A percentile compares a stretch with the other conserved stretches of the same genome.
phyloP scores from a whole-genome alignment of 306 rosid genomes.

The Prunus kanzakura region DNA sequence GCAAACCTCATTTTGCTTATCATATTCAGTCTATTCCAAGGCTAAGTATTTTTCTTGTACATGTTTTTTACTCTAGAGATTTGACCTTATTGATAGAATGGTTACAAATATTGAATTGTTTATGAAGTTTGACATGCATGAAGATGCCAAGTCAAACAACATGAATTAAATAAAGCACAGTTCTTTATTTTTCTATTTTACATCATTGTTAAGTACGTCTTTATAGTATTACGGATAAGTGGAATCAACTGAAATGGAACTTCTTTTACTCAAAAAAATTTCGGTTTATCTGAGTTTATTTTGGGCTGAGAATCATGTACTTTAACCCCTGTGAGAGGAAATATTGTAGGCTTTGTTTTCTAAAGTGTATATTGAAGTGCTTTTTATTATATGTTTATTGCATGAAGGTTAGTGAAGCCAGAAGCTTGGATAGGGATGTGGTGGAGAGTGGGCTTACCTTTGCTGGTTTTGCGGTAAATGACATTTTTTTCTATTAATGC shows the following conservation, averaged over 20 bases:
- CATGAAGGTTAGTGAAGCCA: constrained; percentile 97
- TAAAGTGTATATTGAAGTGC: constrained; percentile 1
- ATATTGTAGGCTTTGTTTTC: neutral
- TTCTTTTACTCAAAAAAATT: neutral
- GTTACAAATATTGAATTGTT: neutral
- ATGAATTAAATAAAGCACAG: neutral
- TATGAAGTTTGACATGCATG: neutral
- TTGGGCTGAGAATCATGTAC: neutral
- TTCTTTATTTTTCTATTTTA: neutral
- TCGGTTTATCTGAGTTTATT: neutral
- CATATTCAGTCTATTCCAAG: neutral
- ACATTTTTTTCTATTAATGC: neutral
- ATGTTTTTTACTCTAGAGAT: neutral
- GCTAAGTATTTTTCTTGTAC: neutral
- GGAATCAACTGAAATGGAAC: neutral
- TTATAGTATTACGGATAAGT: neutral
- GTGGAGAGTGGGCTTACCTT: constrained; percentile 87
- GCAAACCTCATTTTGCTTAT: neutral
- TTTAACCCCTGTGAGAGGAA: neutral
- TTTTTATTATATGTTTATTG: constrained; percentile 29
- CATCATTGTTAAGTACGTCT: neutral
- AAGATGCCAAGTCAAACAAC: neutral
- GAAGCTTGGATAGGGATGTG: constrained; percentile 94
- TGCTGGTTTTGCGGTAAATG: constrained; percentile 92
- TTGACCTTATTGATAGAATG: neutral